These are phyloP conservation scores for Zelonia costaricensis DNA, from an alignment of 208 protist species.

Conservation along the genomic window DNA sequence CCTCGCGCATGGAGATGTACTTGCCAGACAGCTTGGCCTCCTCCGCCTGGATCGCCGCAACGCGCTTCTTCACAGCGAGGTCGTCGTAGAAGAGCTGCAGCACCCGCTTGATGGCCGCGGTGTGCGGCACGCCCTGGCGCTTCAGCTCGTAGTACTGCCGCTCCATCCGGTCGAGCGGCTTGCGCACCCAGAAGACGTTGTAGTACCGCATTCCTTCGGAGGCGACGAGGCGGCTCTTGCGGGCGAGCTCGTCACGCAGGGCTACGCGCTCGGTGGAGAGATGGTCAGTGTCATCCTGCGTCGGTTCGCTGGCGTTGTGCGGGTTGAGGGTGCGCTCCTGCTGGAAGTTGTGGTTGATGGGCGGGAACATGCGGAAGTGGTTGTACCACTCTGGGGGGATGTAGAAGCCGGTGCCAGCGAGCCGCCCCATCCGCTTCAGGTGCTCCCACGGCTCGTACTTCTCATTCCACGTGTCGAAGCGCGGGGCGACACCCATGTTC, in stretches of 20 bases:
- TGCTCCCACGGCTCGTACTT: constrained; percentile 92
- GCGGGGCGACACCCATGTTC: constrained; percentile 87
- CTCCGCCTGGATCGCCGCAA: constrained; percentile 85
- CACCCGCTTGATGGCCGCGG: constrained; percentile 76
- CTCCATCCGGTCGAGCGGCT: constrained; percentile 92
- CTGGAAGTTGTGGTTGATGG: constrained; percentile 88
- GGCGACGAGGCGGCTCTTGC: constrained; percentile 81
- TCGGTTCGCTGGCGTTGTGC: constrained; percentile 73
- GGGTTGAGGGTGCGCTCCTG: constrained; percentile 92
- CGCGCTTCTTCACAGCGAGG: constrained; percentile 81
- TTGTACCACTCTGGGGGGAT: constrained; percentile 93
- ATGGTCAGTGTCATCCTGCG: constrained; percentile 62
- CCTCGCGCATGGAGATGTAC: constrained; percentile 92
- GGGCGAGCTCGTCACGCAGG: constrained; percentile 79
- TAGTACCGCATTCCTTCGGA: constrained; percentile 92
- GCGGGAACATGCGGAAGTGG: constrained; percentile 93
- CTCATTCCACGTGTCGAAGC: constrained; percentile 89
- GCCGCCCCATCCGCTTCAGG: constrained; percentile 87
- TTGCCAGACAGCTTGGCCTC: constrained; percentile 88
- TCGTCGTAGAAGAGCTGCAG: constrained; percentile 81
- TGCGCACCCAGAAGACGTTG: constrained; percentile 93
- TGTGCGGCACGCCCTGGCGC: constrained; percentile 69
- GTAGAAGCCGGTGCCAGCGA: constrained; percentile 91
- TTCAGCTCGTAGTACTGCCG: constrained; percentile 85
- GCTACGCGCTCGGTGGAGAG: constrained; percentile 65